Conservation (phyloP, 805 yeast species). For the Lachancea quebecensis region DNA sequence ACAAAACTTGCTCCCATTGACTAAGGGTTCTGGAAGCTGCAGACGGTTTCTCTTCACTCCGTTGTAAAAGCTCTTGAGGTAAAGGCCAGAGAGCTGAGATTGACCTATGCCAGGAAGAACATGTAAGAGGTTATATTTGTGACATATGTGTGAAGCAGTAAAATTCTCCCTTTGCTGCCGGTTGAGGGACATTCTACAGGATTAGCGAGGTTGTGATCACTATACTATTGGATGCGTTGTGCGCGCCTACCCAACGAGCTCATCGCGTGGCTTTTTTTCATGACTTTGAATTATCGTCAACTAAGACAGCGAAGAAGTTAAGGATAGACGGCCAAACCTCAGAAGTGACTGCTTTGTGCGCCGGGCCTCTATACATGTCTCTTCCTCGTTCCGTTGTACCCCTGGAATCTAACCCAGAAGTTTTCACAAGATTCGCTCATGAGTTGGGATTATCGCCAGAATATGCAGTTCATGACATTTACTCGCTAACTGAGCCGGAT, state of each 20-base stretch:
- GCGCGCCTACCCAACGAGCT: too few relatives aligned
- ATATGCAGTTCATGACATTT: slow-evolving; percentile 69
- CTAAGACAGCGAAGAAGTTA: not conserved
- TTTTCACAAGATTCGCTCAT: slow-evolving; percentile 64
- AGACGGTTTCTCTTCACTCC: slow-evolving; percentile 25
- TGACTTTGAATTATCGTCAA: too few relatives aligned
- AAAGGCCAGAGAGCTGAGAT: slow-evolving; percentile 25
- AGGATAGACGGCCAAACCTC: not conserved
- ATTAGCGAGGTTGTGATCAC: too few relatives aligned
- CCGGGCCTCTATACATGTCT: not conserved
- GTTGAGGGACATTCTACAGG: slow-evolving; percentile 13
- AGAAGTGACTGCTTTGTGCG: not conserved
- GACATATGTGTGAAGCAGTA: slow-evolving; percentile 19
- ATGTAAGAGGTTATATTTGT: slow-evolving; percentile 28
- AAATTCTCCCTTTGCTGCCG: slow-evolving; percentile 23
- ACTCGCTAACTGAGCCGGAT: slow-evolving; percentile 79
- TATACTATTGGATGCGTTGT: too few relatives aligned
- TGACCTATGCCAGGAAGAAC: slow-evolving; percentile 16
- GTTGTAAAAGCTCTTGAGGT: slow-evolving; percentile 28
- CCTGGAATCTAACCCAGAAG: slow-evolving; percentile 81
- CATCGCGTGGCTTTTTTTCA: too few relatives aligned
- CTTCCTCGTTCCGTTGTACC: slow-evolving; percentile 57
- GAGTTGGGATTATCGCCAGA: slow-evolving; percentile 59
- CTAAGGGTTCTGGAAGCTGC: slow-evolving; percentile 17
- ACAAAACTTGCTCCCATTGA: slow-evolving; percentile 24